Evolutionary conservation across 352 stramenopile species (phyloP).

Genomic region (Pilasporangium apinafurcum): DNA sequence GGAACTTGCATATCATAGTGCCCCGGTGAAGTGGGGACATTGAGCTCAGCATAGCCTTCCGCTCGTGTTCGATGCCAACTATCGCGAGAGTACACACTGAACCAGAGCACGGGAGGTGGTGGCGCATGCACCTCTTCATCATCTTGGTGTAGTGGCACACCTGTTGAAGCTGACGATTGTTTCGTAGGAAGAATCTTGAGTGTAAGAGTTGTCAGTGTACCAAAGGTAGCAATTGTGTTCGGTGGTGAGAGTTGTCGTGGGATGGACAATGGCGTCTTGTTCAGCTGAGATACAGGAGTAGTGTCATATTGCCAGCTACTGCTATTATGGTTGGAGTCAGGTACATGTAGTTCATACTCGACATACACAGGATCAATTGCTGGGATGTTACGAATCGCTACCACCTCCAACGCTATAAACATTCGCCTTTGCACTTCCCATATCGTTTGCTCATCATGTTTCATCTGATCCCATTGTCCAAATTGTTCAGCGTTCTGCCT

Average conservation of each 20-base stretch:
- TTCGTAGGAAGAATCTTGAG: no score
- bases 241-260: no score
- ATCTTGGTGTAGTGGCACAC: no score
- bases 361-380: constrained; percentile 1
- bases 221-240: no score
- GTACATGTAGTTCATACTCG: no score
- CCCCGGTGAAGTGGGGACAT: constrained; percentile 11
- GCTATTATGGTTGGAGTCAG: no score
- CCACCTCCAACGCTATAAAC: constrained; percentile 5
- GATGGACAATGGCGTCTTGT: no score
- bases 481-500: constrained; percentile 16
- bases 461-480: background rate
- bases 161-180: no score
- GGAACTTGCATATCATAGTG: constrained; percentile 29
- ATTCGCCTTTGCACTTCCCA: constrained; percentile 2
- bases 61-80: constrained; percentile 31
- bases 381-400: background rate
- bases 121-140: background rate
- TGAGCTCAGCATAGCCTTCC: constrained; percentile 29
- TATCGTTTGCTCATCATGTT: background rate
- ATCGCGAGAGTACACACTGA: constrained; percentile 44
- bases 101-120: constrained; percentile 8
- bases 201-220: no score
- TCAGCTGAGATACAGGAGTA: no score
- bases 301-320: no score